Percentiles rank a stretch among this genome's conserved stretches.
These are phyloP conservation scores for Erodium texanum DNA, from an alignment of 441 rosid species.

Conservation along the genomic window DNA sequence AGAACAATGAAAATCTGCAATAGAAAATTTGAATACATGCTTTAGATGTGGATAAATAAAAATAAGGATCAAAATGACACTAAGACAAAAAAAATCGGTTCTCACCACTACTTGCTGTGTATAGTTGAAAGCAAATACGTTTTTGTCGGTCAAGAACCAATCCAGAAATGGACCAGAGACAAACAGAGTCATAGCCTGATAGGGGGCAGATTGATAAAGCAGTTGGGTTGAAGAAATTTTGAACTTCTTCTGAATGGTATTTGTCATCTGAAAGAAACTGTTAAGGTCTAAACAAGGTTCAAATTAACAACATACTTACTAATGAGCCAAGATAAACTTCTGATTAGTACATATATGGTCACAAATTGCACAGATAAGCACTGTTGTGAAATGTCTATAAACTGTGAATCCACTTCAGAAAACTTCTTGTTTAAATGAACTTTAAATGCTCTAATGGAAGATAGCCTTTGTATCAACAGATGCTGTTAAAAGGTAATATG, in stretches of 20 bases:
- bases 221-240: slow-evolving; percentile 93
- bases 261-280: slow-evolving; percentile 56
- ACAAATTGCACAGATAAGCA: not conserved
- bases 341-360: not conserved
- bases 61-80: not conserved
- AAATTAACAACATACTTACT: slow-evolving; percentile 5
- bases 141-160: slow-evolving; percentile 65
- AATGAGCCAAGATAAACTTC: not conserved
- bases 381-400: not conserved
- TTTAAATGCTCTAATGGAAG: not conserved
- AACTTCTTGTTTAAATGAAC: slow-evolving; percentile 20
- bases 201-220: slow-evolving; percentile 90
- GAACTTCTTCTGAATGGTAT: slow-evolving; percentile 82
- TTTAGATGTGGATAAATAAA: not conserved
- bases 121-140: slow-evolving; percentile 82
- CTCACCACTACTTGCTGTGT: slow-evolving; percentile 63
- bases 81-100: not conserved
- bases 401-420: not conserved
- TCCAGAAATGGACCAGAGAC: slow-evolving; percentile 89
- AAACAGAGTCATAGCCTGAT: slow-evolving; percentile 84
- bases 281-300: slow-evolving; percentile 6
- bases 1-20: slow-evolving; percentile 66
- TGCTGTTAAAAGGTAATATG: not conserved
- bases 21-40: slow-evolving; percentile 9
- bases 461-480: not conserved